Percentiles rank a stretch among this genome's conserved stretches.
Evolutionary conservation across 1,284 basidiomycete species (phyloP).

Genomic region (Mycena citricolor): DNA sequence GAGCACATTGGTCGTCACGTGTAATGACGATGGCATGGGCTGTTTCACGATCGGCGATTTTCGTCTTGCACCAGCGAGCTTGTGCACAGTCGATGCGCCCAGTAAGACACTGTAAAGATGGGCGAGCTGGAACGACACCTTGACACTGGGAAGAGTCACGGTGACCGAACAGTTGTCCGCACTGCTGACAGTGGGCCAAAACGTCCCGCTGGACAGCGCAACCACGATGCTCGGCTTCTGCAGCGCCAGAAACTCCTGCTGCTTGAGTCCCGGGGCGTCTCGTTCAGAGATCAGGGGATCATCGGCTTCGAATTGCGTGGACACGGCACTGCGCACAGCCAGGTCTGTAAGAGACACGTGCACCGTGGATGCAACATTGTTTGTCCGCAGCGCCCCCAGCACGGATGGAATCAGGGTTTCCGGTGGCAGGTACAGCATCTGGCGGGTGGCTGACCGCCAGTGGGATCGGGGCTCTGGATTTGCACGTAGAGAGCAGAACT

Average conservation of each 20-base stretch:
- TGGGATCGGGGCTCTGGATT: constrained; percentile 41
- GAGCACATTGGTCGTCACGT: constrained; percentile 34
- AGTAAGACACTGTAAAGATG: constrained; percentile 77
- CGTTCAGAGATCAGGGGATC: constrained; percentile 56
- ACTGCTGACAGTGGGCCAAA: constrained; percentile 21
- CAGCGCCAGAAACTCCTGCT: constrained; percentile 52
- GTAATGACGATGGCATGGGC: constrained; percentile 23
- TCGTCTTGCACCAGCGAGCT: constrained; percentile 36
- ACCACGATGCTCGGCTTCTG: constrained; percentile 39
- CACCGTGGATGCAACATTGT: constrained; percentile 38
- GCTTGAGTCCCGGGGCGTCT: constrained; percentile 43
- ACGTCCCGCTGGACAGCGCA: constrained; percentile 35
- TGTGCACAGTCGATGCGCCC: constrained; percentile 55
- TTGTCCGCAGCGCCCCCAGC: constrained; percentile 43
- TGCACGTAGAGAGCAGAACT: constrained; percentile 60
- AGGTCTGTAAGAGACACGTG: constrained; percentile 48
- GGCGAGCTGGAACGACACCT: constrained; percentile 59
- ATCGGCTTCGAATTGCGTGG: constrained; percentile 63
- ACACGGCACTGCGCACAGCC: constrained; percentile 55
- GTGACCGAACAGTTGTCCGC: constrained; percentile 40
- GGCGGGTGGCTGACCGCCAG: constrained; percentile 45
- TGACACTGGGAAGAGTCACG: constrained; percentile 40
- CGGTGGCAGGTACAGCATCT: constrained; percentile 53
- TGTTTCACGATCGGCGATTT: constrained; percentile 15
- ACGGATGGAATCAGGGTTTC: constrained; percentile 63